Base-by-base conservation (phyloP, 257 asterid species). In the Solanum corneliomulleri region DNA sequence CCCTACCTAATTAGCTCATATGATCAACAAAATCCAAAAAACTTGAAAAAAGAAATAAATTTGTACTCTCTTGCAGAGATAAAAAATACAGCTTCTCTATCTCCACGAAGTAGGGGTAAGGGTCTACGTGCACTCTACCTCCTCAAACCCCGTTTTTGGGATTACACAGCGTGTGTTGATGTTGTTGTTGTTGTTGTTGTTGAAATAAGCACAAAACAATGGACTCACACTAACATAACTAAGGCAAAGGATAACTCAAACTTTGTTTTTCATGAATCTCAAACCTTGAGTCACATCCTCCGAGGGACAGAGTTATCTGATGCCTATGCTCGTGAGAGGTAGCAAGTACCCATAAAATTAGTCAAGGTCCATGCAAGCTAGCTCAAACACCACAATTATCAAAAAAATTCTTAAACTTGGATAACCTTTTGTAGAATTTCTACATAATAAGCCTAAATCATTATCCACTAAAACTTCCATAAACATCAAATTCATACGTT, bases 191-290 rank as follows among this genome's bases (percentile, higher is more conserved):
- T 41, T 44, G 47, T 47, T 47, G 56, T 13, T 47, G 56, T 42
- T 42, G 47, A 47, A 47, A 47, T 71, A 71, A 37, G 35, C 10
- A 37, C 37, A 77, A 7, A 2, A 9, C 14, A 12, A 14, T n/a
- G 16, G 71, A 88, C 93, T 94, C 83, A 94, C 35, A 12, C 15
- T 41, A 18, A 41, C 58, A 75, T 21, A 41, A 18, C 85, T 76
- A 1, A 95, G 93, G 86, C 27, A 93, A 75, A 91, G 93, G 58
- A 75, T 47, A 89, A 92, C 95, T 88, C 91, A 95, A 20, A 94
- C 97, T n/a, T 92, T 88, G 81, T 93, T 91, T 71, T 94, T 93
- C 82, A 95, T 83, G 31, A 74, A 74, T 37, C 31, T 37, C 21
- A 74, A 64, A 72, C 27, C 80, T 70, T 14, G 15, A 44, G 11